phyloP scores from a whole-genome alignment of 192 early-diverging fungal species.

The Linnemannia zychae region DNA sequence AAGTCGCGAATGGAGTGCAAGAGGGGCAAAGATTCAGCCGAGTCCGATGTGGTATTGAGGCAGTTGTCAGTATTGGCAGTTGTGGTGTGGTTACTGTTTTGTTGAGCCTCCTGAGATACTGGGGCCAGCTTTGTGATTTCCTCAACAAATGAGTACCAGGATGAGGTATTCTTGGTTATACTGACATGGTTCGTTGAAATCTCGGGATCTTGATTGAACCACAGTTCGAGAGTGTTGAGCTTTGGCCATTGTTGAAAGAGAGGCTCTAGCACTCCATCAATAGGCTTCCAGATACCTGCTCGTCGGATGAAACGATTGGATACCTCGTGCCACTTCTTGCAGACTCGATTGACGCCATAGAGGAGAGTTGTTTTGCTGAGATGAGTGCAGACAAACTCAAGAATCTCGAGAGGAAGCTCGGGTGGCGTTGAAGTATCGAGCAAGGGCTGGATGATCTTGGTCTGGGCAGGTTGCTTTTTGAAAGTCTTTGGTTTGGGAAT shows the following conservation, averaged over 20 bases:
- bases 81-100: not conserved
- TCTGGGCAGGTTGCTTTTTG: not conserved
- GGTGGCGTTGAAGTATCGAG: conserved; percentile 16
- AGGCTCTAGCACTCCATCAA: not conserved
- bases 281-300: conserved; percentile 19
- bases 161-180: not conserved
- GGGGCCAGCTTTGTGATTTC: not conserved
- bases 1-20: not conserved
- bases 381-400: conserved; percentile 29
- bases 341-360: conserved; percentile 22
- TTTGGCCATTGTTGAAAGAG: not conserved
- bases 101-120: not conserved
- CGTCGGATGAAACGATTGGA: conserved; percentile 28
- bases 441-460: conserved; percentile 10
- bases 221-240: conserved; percentile 17
- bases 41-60: not conserved
- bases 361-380: conserved; percentile 31
- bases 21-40: not conserved
- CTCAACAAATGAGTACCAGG: not conserved
- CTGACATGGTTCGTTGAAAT: not conserved
- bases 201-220: not conserved
- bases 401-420: conserved; percentile 38
- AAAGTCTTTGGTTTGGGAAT: not conserved
- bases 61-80: not conserved
- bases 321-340: conserved; percentile 31